Base-by-base conservation (phyloP, 2,329 filamentous ascomycete genomes). In the Alternaria arborescens region DNA sequence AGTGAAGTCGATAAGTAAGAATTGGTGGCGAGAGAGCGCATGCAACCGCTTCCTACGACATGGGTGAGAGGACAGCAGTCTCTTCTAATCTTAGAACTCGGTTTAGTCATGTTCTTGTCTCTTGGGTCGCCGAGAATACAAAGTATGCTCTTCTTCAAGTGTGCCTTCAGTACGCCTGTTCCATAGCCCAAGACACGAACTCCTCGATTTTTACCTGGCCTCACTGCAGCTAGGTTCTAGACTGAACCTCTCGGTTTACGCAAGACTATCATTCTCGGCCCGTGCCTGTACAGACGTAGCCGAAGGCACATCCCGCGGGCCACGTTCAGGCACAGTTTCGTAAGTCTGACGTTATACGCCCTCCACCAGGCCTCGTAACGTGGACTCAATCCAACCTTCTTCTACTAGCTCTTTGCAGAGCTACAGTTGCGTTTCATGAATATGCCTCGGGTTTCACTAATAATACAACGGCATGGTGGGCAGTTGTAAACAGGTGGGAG, bases 251-350 rank as follows among this genome's bases (percentile, higher is more conserved):
- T 44, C 41, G 20, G 22, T 42, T n/a, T 16, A 44, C 43, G 16
- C 44, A 24, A 28, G 12, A 26, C 43, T 18, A 40, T 55, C 36
- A 32, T 38, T 22, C 18, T 26, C 43, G 43, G 32, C 43, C 42
- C 24, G 53, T 24, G 24, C 32, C 53, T 55, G 24, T 28, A 47
- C 43, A 50, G 36, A n/a, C 8, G 36, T 38, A 50, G 30, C 43
- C 34, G 26, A 24, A 40, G 53, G 53, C 18, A 40, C 30, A 30
- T 55, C 24, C 43, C 53, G 43, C 34, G 28, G n/a, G 2, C 42
- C 30, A 28, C 26, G 6, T 34, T 36, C 22, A 36, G 22, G 34
- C 34, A 51, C 18, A 16, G 47, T 51, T 38, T 24, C 40, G 20
- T 11, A 24, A 18, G n/a, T 26, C 34, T 51, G 47, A 51, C 30